A percentile compares a stretch with the other conserved stretches of the same genome.
Conservation (phyloP, 495 filamentous ascomycete species). For the Patellaria atrata region DNA sequence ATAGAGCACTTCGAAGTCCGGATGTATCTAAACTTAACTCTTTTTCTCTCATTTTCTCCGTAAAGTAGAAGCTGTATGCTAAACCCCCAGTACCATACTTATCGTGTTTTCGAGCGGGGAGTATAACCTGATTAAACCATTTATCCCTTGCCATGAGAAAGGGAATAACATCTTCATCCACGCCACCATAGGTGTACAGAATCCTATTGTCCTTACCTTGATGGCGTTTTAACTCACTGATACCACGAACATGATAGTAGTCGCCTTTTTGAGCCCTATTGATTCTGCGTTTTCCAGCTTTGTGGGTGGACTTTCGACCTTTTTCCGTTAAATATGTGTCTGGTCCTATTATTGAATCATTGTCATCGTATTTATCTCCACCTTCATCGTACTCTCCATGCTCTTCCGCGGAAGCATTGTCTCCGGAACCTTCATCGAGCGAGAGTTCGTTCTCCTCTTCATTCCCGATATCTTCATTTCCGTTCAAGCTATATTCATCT, state of each 20-base stretch:
- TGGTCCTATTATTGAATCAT: conserved; percentile 1
- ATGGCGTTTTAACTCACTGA: conserved; percentile 1
- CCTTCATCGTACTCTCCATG: conserved; percentile 2
- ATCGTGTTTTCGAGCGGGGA: conserved; percentile 34
- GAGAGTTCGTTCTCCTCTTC: conserved; percentile 9
- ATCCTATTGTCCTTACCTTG: conserved; percentile 5
- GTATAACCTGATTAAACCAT: conserved; percentile 34
- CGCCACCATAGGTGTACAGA: conserved; percentile 13
- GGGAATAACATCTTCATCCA: conserved; percentile 30
- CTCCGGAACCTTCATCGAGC: conserved; percentile 6
- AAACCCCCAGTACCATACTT: conserved; percentile 22
- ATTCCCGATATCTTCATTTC: background rate
- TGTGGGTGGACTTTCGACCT: conserved; percentile 1
- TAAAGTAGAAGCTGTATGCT: conserved; percentile 32
- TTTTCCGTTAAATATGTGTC: background rate
- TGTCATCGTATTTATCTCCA: conserved; percentile 7
- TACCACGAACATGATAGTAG: background rate
- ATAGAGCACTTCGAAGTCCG: too few species aligned
- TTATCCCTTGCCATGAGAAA: conserved; percentile 33
- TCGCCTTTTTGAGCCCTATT: background rate
- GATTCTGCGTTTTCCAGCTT: background rate
- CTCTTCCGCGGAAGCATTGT: background rate
- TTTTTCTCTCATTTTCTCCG: conserved; percentile 28
- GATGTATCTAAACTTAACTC: too few species aligned
- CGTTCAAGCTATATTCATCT: conserved; percentile 1